Base-by-base conservation (phyloP, 1,284 basidiomycete species). In the Mycosarcoma mackinlayi region DNA sequence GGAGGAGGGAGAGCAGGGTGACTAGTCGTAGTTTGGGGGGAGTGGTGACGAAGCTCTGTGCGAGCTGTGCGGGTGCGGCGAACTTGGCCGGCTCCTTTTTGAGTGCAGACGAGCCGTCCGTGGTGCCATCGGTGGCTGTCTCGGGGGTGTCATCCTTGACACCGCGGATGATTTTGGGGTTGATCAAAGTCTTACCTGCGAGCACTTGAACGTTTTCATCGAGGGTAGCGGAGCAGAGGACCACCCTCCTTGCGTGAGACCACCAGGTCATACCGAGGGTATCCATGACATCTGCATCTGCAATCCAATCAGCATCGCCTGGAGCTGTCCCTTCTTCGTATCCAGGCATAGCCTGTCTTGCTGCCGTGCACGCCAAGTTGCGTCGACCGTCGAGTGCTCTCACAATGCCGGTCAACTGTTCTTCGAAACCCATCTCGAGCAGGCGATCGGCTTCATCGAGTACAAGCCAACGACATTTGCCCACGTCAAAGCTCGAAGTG, bases 151-250 rank as follows among this genome's bases (percentile, higher is more conserved):
- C 57, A 16, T 64, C 57, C 33, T 60, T 62, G 46, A 49, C 47
- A 5, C 81, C 83, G 14, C 85, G 80, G 66, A 86, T 84, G n/a
- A 86, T 78, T 35, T 85, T 76, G 0, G 87, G 86, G 45, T 86
- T 74, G 42, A 82, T 85, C 31, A 98, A 85, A 1, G 92, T 87
- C 30, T 88, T 89, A 6, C 93, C 94, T 0, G 94, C 93, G 21
- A 99, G 85, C 73, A 92, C 91, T 83, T 98, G 92, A 4, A 98
- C 94, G 73, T 93, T 93, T 72, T 96, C 94, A 53, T 91, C 88
- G 37, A 98, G 93, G 0, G 96, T 99, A 4, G 96, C 96, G 8
- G 94, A 97, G 86, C 96, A 99, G 13, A 99, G 87, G 16, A 99
- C 86, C 0, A 93, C 95, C 72, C 92, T 57, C n/a, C 80, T 58